Conservation (phyloP, 1,139 yeast species). For the Torulaspora globosa region DNA sequence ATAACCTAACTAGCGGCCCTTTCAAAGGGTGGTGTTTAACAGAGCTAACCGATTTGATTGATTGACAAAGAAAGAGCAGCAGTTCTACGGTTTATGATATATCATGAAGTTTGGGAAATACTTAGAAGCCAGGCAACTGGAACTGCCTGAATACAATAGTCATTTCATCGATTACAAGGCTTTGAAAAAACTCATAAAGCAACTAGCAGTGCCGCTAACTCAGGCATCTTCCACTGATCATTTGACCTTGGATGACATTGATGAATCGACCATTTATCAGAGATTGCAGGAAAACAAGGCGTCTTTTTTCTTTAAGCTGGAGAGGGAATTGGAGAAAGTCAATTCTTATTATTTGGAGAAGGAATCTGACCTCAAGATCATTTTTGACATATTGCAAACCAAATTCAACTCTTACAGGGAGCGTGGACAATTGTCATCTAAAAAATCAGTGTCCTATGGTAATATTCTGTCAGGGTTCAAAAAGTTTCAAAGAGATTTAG, state of each 20-base stretch:
- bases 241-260: constrained; percentile 29
- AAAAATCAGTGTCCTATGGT: constrained; percentile 55
- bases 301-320: constrained; percentile 85
- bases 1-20: neutral
- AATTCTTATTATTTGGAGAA: constrained; percentile 84
- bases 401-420: constrained; percentile 59
- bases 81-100: neutral
- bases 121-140: constrained; percentile 88
- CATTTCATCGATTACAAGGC: constrained; percentile 94
- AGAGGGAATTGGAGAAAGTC: constrained; percentile 91
- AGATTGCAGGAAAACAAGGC: constrained; percentile 87
- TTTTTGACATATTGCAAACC: constrained; percentile 69
- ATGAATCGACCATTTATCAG: constrained; percentile 42
- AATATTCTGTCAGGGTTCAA: constrained; percentile 82
- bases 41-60: neutral
- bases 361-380: constrained; percentile 76
- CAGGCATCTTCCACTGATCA: constrained; percentile 20
- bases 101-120: constrained; percentile 86
- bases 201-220: constrained; percentile 48
- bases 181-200: constrained; percentile 67
- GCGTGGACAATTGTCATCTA: constrained; percentile 46
- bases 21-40: neutral
- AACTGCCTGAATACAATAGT: constrained; percentile 89
- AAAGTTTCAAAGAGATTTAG: constrained; percentile 82
- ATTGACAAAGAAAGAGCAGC: neutral